Evolutionary conservation across 2,329 filamentous ascomycete species (phyloP), one percentile per base, ranked within the genome.

Genomic region (Pyrenochaeta sp.): DNA sequence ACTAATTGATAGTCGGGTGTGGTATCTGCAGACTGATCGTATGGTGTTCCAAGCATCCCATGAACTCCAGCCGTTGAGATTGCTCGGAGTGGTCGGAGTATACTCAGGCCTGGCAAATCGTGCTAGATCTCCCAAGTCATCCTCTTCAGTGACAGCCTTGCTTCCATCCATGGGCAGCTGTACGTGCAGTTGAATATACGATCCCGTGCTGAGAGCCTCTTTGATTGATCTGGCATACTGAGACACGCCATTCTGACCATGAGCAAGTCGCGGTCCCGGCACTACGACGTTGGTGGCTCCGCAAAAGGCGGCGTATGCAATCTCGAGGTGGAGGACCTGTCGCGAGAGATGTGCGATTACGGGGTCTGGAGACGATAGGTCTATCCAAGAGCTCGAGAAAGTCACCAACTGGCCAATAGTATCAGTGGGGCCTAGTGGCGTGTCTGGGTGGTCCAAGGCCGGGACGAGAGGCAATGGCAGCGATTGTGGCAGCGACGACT

Each of bases 41-140:
- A 99, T 88, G 15, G 87, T 80, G 68, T 99, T 87, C 94, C 94
- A 99, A 1, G 88, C 87, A 72, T 97, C 92, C 95, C 95, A 99
- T 2, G 86, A 81, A 39, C 86, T 86, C 70, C 90, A 94, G 1
- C 88, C 71, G 61, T 93, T 87, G 48, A 86, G 79, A 9, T 19
- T 47, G 21, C 61, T 60, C 22, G 70, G 55, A 4, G 55, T 60
- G 9, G 71, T 65, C 1, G 70, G 48, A 7, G 62, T 51, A 18
- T 68, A 68, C 26, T 77, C 68, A 7, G 71, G 50, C 19, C 69
- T 49, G 35, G 70, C 58, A 39, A 79, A 76, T 4, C 72, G 71
- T 6, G 82, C 79, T 9, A 89, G 72, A 23, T 79, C 77, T n/a
- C 77, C 72, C 15, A 73, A 63, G 38, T 76, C 73, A n/a, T 74